Conservation (phyloP, 2,329 filamentous ascomycete genomes). For the Cladosporium sp. region DNA sequence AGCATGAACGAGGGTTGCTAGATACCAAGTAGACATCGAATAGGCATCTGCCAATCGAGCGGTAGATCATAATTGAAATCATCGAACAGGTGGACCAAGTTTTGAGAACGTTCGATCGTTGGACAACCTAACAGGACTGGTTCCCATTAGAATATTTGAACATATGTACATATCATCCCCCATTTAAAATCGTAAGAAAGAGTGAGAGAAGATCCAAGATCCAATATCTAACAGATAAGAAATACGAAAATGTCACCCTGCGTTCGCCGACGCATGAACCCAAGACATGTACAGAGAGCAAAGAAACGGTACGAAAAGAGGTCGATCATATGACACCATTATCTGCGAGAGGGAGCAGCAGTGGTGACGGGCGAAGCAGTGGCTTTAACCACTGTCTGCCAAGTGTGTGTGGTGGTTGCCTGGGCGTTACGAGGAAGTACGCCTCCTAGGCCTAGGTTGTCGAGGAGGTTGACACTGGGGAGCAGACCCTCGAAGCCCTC, state of each 20-base stretch:
- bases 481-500: constrained; percentile 5
- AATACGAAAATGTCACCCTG: background rate
- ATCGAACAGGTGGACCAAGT: no score
- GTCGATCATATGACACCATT: background rate
- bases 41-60: no score
- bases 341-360: constrained; percentile 2
- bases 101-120: background rate
- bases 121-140: background rate
- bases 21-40: no score
- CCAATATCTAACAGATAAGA: no score
- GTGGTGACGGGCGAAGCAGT: constrained; percentile 5
- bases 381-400: constrained; percentile 4
- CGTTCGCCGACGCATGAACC: background rate
- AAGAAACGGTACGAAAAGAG: background rate
- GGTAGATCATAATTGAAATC: no score
- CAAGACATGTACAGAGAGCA: background rate
- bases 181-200: background rate
- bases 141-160: background rate
- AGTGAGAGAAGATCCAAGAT: no score
- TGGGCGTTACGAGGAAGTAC: background rate
- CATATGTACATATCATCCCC: no score
- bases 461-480: background rate
- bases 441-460: background rate
- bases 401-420: background rate
- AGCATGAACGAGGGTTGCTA: no score